Base-by-base conservation (phyloP, 306 rosid genomes). In the Bauhinia variegata region DNA sequence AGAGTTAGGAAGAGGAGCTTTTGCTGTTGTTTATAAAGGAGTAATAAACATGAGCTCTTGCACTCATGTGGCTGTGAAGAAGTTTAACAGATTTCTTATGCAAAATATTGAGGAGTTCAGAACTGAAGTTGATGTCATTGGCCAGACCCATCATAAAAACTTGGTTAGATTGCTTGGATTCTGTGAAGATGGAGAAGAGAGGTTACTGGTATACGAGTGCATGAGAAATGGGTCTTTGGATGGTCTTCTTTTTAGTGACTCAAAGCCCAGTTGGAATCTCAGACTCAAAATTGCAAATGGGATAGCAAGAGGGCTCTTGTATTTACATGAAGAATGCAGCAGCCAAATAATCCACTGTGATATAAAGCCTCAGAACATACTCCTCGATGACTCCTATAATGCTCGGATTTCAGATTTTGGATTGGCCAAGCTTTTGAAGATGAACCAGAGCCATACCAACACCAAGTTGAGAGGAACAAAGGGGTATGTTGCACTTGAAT, bases 281-380 rank as follows among this genome's bases (percentile, higher is more conserved):
- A 56, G 83, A 28, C 38, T 67, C 18, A 60, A 67, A 44, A 32
- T 76, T 7, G 78, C 70, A 1, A 8, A 36, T 2, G 85, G 73
- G 6, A 53, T 72, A 12, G 71, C 77, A 0, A 69, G 67, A 42
- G 85, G 79, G 0, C 50, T 83, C 3, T 13, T 65, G 0, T 83
- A 83, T 42, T 62, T 83, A 9, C 85, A 79, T 15, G 88, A 79
- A 32, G 83, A 83, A 65, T 79, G 85, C 53, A 50, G 60, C 13
- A 67, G 54, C 0, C 85, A 76, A 54, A 79, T 83, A 15, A 79
- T 83, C 42, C 85, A 83, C 7, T 76, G 85, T 4, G 85, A 79
- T 28, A 83, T 83, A 15, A 83, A 83, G 75, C 87, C 84, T 5
- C 84, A 83, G 38, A 83, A 79, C 81, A 76, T 83, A n/a, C 74